These are phyloP conservation scores for Cetradonia linearis DNA, from an alignment of 495 filamentous ascomycete genomes.

Conservation along the genomic window DNA sequence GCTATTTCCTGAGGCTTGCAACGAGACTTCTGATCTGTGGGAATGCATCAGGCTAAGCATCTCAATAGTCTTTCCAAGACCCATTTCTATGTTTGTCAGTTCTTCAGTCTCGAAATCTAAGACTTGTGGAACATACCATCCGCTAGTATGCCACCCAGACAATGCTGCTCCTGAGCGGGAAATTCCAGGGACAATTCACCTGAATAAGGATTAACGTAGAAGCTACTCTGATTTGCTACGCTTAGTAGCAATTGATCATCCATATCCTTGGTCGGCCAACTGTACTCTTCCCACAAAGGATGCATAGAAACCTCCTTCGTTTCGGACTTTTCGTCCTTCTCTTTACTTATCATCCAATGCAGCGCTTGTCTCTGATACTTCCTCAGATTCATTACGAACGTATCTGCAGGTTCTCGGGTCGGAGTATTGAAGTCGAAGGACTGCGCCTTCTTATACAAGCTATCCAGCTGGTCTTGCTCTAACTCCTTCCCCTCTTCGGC, in stretches of 20 bases:
- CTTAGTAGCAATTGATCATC: constrained; percentile 64
- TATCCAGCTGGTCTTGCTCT: constrained; percentile 90
- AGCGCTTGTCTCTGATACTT: constrained; percentile 94
- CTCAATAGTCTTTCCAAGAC: constrained; percentile 90
- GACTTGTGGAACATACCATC: constrained; percentile 59
- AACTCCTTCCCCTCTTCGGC: constrained; percentile 76
- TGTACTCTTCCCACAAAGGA: constrained; percentile 93
- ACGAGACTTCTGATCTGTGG: constrained; percentile 52
- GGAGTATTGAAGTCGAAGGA: constrained; percentile 93
- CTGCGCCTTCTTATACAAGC: constrained; percentile 90
- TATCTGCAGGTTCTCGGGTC: constrained; percentile 66
- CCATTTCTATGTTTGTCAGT: constrained; percentile 37
- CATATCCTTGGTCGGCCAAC: constrained; percentile 78
- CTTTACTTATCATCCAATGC: constrained; percentile 91
- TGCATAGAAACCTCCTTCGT: constrained; percentile 73
- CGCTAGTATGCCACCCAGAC: constrained; percentile 83
- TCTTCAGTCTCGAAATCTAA: background rate
- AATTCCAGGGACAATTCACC: constrained; percentile 91
- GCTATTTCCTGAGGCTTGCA: constrained; percentile 22
- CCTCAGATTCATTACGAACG: constrained; percentile 72
- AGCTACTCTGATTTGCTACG: constrained; percentile 53
- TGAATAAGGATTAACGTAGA: constrained; percentile 95
- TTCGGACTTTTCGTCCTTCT: constrained; percentile 60
- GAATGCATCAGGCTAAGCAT: constrained; percentile 91
- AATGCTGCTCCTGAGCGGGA: constrained; percentile 87